A percentile compares a stretch with the other conserved stretches of the same genome.
Evolutionary conservation across 139 green algal species (phyloP).

Genomic region (Yamagishiella unicocca): DNA sequence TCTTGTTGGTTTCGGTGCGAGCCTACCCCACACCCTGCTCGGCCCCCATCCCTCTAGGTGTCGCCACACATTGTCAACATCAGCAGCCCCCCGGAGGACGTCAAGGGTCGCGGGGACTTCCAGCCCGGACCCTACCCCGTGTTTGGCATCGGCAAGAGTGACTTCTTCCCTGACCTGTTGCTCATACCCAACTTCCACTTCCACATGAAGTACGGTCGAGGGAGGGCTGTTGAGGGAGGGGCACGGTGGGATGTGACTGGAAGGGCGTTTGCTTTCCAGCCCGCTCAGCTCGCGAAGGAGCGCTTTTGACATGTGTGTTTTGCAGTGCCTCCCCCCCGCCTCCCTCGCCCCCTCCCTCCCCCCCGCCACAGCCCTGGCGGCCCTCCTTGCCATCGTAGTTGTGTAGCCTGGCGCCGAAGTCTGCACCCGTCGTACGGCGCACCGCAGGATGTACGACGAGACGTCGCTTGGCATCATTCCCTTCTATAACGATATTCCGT

Average conservation of each 20-base stretch:
- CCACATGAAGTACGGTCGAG: conserved; percentile 45
- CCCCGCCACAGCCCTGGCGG: not conserved
- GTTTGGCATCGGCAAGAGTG: conserved; percentile 45
- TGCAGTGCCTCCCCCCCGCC: not conserved
- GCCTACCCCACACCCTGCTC: no score
- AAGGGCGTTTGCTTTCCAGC: no score
- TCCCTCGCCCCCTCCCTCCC: not conserved
- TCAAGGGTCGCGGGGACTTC: not conserved
- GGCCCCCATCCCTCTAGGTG: no score
- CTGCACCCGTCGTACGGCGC: no score
- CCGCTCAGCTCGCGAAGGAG: no score
- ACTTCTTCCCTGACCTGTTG: conserved; percentile 48
- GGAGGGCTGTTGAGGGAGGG: not conserved
- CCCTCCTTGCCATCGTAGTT: no score
- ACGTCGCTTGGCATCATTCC: not conserved
- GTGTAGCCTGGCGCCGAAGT: no score
- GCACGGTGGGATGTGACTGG: no score
- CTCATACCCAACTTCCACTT: conserved; percentile 59
- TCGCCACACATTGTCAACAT: not conserved
- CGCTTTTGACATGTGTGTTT: not conserved
- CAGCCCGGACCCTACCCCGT: conserved; percentile 32
- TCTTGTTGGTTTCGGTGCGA: no score
- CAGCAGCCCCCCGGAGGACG: not conserved
- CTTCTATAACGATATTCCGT: not conserved
- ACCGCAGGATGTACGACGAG: conserved; percentile 33